phyloP scores from a whole-genome alignment of 805 yeast genomes.

The Wickerhamiella allomyrinae region DNA sequence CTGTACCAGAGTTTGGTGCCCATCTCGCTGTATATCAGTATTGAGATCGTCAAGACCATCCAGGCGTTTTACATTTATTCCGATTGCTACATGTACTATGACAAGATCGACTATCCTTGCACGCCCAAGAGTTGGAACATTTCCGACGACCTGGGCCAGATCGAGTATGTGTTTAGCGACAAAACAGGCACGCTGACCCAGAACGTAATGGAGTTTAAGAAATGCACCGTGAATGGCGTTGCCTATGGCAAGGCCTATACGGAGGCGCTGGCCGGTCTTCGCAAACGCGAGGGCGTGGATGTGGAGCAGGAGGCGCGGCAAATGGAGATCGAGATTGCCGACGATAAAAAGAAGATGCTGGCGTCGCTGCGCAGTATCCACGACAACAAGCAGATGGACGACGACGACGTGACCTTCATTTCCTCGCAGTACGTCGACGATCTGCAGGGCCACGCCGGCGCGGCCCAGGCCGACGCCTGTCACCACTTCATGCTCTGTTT shows the following conservation, averaged over 20 bases:
- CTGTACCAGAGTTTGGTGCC: conserved; percentile 70
- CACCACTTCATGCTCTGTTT: conserved; percentile 53
- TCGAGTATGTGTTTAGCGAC: conserved; percentile 70
- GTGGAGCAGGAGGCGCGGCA: conserved; percentile 36
- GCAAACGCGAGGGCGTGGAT: conserved; percentile 53
- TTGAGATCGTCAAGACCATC: conserved; percentile 65
- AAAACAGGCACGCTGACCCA: conserved; percentile 78
- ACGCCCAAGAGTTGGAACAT: conserved; percentile 75
- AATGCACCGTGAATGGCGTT: conserved; percentile 56
- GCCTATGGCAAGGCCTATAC: conserved; percentile 68
- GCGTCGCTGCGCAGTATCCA: conserved; percentile 25
- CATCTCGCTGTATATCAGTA: conserved; percentile 62
- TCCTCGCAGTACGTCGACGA: conserved; percentile 48
- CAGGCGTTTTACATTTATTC: conserved; percentile 69
- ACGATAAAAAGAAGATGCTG: conserved; percentile 39
- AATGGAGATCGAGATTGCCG: conserved; percentile 33
- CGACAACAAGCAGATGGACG: conserved; percentile 38
- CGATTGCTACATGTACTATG: conserved; percentile 58
- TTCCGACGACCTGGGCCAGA: conserved; percentile 74
- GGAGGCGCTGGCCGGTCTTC: conserved; percentile 61
- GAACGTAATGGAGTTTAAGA: conserved; percentile 72
- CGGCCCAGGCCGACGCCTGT: conserved; percentile 35
- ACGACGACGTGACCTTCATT: conserved; percentile 48
- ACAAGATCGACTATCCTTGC: conserved; percentile 58
- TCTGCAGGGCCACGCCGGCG: conserved; percentile 29